phyloP scores from a whole-genome alignment of 345 rosid genomes.

The Eucalyptus sp. region DNA sequence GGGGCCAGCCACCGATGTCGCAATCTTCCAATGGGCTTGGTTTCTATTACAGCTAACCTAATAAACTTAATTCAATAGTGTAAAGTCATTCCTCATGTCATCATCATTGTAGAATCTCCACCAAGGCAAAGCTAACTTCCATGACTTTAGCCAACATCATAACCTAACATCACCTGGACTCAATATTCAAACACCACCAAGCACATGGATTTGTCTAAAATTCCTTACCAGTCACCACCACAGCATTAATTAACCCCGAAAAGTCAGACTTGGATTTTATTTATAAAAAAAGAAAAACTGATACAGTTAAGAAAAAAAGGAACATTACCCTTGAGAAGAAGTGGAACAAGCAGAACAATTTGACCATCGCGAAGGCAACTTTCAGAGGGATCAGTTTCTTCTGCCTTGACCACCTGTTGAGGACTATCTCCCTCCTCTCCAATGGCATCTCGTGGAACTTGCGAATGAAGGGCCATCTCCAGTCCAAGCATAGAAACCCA shows the following conservation, averaged over 20 bases:
- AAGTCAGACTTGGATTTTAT: background rate
- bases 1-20: background rate
- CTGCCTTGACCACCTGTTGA: conserved; percentile 45
- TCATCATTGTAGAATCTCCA: background rate
- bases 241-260: background rate
- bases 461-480: conserved; percentile 60
- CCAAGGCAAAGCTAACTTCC: background rate
- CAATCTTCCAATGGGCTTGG: background rate
- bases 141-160: background rate
- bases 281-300: background rate
- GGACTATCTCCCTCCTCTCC: conserved; percentile 44
- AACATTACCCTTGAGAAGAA: conserved; percentile 1
- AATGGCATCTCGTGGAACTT: conserved; percentile 50
- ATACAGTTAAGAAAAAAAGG: background rate
- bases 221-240: background rate
- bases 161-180: background rate
- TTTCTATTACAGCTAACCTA: background rate
- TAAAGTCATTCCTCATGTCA: background rate
- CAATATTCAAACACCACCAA: background rate
- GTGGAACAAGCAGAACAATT: conserved; percentile 20
- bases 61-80: background rate
- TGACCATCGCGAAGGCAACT: conserved; percentile 33
- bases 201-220: background rate
- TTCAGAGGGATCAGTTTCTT: conserved; percentile 27
- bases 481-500: conserved; percentile 41